Evolutionary conservation across 345 rosid species (phyloP), one percentile per base, ranked within the genome.

Genomic region (Draba incana): DNA sequence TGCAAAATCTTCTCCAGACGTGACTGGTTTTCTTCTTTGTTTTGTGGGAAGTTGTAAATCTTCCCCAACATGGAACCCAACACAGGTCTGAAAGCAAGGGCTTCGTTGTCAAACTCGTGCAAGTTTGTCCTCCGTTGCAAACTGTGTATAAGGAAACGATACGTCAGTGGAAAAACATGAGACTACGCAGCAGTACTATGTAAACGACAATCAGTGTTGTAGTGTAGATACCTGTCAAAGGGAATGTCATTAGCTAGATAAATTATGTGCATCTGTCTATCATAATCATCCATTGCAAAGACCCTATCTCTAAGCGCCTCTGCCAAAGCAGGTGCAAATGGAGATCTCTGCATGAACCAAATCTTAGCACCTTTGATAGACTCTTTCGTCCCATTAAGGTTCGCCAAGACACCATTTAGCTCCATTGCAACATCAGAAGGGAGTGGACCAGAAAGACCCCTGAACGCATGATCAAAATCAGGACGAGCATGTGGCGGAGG

Each of bases 261-360:
- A 66, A 95, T 84, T 10, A 95, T 81, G 64, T 92, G 97, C 81
- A 95, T 82, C 75, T 88, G 99, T 80, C 96, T 88, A 76, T 92
- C 98, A 49, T 88, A 82, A 81, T 95, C 99, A 82, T 95, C 99
- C 68, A 86, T 63, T 39, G 84, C 63, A 71, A 88, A 84, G 27
- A 89, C 79, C 82, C 98, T 85, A 62, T 95, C 93, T 77, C 92
- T 92, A 52, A 95, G 79, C 28, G 86, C 96, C 80, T 86, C 98
- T 8, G 98, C 96, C 43, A 95, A 85, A 62, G 96, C 93, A 12
- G 93, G 97, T 69, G 96, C 93, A 85, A 95, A 95, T 24, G 93
- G 84, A 78, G 93, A 83, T 72, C 98, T 88, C 78, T 95, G 98
- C 97, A 86, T 92, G 82, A 95, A 95, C 99, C 99, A 95, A 82